A percentile compares a stretch with the other conserved stretches of the same genome.
phyloP scores from a whole-genome alignment of 805 yeast species.

The Ogataea paradorogensis region DNA sequence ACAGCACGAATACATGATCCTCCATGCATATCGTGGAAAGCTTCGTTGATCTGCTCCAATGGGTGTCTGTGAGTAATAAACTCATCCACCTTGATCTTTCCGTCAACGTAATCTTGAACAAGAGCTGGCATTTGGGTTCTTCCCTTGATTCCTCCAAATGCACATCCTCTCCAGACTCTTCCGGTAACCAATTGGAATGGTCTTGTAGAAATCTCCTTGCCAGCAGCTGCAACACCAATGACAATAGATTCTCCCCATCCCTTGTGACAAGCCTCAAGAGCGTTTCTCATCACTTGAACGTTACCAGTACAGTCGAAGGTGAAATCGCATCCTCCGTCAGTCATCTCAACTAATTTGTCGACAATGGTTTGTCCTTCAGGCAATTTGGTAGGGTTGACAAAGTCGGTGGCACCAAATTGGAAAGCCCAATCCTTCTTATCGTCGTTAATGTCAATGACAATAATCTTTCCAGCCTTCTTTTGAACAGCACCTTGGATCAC shows the following conservation, averaged over 20 bases:
- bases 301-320: slow-evolving; percentile 99
- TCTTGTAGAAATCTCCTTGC: slow-evolving; percentile 92
- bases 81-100: slow-evolving; percentile 86
- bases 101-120: slow-evolving; percentile 80
- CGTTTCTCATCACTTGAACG: slow-evolving; percentile 90
- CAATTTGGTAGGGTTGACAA: slow-evolving; percentile 78
- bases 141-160: slow-evolving; percentile 99
- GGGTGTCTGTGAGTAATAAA: slow-evolving; percentile 89
- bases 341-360: slow-evolving; percentile 77
- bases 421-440: slow-evolving; percentile 80
- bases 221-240: slow-evolving; percentile 99
- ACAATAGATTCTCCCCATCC: slow-evolving; percentile 98
- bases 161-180: slow-evolving; percentile 98
- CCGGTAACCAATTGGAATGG: slow-evolving; percentile 99
- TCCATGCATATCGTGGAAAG: slow-evolving; percentile 91
- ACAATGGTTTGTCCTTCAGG: slow-evolving; percentile 75
- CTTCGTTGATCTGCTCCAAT: slow-evolving; percentile 75
- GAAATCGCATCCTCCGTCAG: slow-evolving; percentile 96
- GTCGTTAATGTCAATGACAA: slow-evolving; percentile 85
- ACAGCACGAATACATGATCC: slow-evolving; percentile 97
- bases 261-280: slow-evolving; percentile 95
- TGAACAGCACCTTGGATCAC: slow-evolving; percentile 92
- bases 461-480: slow-evolving; percentile 76
- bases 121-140: slow-evolving; percentile 90
- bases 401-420: slow-evolving; percentile 94